Conservation (phyloP, 257 asterid species). For the Scutellaria galericulata region DNA sequence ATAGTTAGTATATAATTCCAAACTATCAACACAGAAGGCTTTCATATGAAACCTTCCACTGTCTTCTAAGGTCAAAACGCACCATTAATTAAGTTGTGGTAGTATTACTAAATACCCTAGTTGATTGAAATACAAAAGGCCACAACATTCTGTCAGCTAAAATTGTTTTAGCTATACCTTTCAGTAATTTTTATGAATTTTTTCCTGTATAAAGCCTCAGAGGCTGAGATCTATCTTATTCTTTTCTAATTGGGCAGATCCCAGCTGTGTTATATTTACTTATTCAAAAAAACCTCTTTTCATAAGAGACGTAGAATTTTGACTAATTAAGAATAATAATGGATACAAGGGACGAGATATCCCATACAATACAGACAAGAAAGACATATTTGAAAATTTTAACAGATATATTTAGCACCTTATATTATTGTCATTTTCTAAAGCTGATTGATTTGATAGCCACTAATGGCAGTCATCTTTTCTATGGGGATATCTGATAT, state of each 20-base stretch:
- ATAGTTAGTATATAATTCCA: background rate
- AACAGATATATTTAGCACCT: conserved; percentile 19
- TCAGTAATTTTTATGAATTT: conserved; percentile 11
- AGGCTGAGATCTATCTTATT: conserved; percentile 20
- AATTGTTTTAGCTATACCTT: conserved; percentile 1
- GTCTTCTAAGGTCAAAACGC: background rate
- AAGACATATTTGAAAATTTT: background rate
- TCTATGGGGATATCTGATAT: conserved; percentile 98
- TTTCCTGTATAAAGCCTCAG: conserved; percentile 15
- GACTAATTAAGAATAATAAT: too few relatives aligned
- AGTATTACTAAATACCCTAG: background rate
- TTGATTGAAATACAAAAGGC: conserved; percentile 21
- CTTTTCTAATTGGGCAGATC: conserved; percentile 6
- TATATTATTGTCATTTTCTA: conserved; percentile 29
- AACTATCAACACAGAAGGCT: background rate
- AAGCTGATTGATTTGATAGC: conserved; percentile 53
- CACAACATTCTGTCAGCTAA: background rate
- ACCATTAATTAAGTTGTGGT: background rate
- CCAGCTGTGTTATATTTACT: background rate
- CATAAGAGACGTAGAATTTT: too few relatives aligned
- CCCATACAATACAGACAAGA: too few relatives aligned
- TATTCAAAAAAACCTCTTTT: background rate
- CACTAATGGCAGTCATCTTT: conserved; percentile 94
- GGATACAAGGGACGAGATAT: too few relatives aligned
- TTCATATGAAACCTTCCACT: background rate